Base-by-base conservation (phyloP, 768 basidiomycete species). In the Tulasnella sp. region DNA sequence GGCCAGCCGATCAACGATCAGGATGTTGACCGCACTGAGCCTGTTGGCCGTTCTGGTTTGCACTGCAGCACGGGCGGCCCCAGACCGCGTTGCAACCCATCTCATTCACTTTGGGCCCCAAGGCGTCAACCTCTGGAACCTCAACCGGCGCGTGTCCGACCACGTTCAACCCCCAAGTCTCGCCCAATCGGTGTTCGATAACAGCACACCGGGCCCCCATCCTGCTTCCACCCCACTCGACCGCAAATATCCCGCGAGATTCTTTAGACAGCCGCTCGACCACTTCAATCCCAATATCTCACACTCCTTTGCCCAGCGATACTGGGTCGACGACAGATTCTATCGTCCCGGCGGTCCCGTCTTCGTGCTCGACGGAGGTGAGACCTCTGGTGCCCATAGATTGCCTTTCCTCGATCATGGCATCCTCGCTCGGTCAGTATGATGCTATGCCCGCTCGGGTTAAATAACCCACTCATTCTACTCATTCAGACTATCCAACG, bases 351-450 rank as follows among this genome's bases (percentile, higher is more conserved):
- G 82, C 41, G 86, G 82, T 2, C 94, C 93, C 0, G 88, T 97
- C 19, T 83, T 90, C 62, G 79, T 97, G 2, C 70, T 97, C 19
- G 94, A 97, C 68, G 90, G 89, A 0, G 94, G 94, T 14, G 94
- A 97, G 71, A 94, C 90, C 3, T 84, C 79, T 60, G 94, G 90
- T 17, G 81, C 79, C 42, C 65, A 64, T 37, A 62, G 73, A 46
- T 49, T 73, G 6, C 68, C 69, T 0, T 86, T 80, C 71, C 69
- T 86, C 19, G 82, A 87, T 61, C 83, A 79, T 0, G 87, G 92
- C 1, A 93, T 97, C 61, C 77, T 86, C 5, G 85, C 40, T 17
- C 31, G 43, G 55, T 57, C 12, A 42, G 48, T n/a, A 49, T 6
- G 9, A 27, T 6, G 19, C 31, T 46, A n/a, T 34, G 31, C 32